Base-by-base conservation (phyloP, 805 yeast genomes). In the Yamadazyma endophytica region DNA sequence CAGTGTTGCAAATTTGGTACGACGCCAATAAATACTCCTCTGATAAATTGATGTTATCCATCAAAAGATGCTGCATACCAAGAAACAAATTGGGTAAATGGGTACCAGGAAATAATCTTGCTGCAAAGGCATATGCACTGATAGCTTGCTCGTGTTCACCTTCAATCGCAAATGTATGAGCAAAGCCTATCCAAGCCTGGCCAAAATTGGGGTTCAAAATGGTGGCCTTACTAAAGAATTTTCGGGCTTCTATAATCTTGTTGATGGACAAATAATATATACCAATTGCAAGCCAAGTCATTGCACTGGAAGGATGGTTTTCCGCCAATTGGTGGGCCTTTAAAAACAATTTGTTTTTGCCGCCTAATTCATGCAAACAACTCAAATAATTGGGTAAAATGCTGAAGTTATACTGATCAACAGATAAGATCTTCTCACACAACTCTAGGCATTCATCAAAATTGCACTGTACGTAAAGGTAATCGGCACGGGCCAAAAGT, bases 81-180 rank as follows among this genome's bases (percentile, higher is more conserved):
- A 92, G 65, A 47, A 85, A 90, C 37, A 92, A 61, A 48, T 83
- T 78, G 2, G 98, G 97, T 28, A 89, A 60, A 54, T 92, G 97
- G 3, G 89, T 80, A 1, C 95, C 95, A 0, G 89, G 88, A 49
- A 92, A 92, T 25, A 89, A 69, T 39, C 96, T 66, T 1, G 96
- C 87, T 0, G 97, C 97, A 9, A 95, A 89, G 2, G 97, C 89
- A 57, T 89, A 92, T 0, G 97, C 97, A 35, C 96, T 82, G 14
- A 92, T 82, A 1, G 97, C 97, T 57, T 92, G 97, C 54, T 92
- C 99, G 54, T 92, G 97, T 57, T 92, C 99, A n/a, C 96, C 95
- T 54, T 92, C 98, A 3, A 85, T 81, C 0, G 96, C 96, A 72
- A 89, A 92, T 0, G 97, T 89, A 50, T 90, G 97, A 1, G 97